Percentiles rank a stretch among this genome's conserved stretches.
These are phyloP conservation scores for Phytophthora megakarya DNA, from an alignment of 352 stramenopile genomes.

Conservation along the genomic window DNA sequence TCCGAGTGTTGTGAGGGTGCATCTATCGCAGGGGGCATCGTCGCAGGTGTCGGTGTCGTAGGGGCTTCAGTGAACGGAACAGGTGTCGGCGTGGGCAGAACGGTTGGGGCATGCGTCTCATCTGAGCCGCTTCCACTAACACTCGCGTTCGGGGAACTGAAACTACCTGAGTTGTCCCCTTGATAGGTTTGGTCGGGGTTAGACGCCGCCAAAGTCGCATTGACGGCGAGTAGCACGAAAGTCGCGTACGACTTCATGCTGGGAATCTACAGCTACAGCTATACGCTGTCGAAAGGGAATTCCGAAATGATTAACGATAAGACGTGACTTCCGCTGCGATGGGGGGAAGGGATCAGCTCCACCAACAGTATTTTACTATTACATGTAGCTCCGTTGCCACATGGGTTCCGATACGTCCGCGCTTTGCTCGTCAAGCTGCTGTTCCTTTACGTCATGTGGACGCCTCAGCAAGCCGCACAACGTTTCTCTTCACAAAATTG, in stretches of 20 bases:
- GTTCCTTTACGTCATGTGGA: constrained; percentile 18
- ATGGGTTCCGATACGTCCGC: constrained; percentile 2
- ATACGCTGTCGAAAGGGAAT: background rate
- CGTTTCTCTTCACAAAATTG: background rate
- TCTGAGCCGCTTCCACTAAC: constrained; percentile 2
- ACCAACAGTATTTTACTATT: background rate
- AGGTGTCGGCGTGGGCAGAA: constrained; percentile 19
- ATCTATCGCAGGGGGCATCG: constrained; percentile 2
- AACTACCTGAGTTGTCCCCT: constrained; percentile 6
- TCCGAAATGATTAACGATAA: constrained; percentile 12
- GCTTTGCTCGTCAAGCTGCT: constrained; percentile 9
- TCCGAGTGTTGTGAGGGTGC: constrained; percentile 1
- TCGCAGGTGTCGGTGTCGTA: background rate
- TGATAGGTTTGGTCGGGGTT: constrained; percentile 13
- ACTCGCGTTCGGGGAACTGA: constrained; percentile 6
- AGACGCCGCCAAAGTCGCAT: constrained; percentile 2
- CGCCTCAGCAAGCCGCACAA: background rate
- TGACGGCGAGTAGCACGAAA: constrained; percentile 13
- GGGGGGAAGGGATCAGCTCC: background rate
- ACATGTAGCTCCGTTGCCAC: background rate
- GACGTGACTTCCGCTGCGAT: background rate
- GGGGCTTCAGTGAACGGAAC: constrained; percentile 13
- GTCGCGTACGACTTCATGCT: constrained; percentile 23
- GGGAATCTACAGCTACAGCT: background rate
- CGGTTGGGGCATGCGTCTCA: constrained; percentile 5